Evolutionary conservation across 176 grass and related monocot species (phyloP).

Genomic region (Olyra latifolia): DNA sequence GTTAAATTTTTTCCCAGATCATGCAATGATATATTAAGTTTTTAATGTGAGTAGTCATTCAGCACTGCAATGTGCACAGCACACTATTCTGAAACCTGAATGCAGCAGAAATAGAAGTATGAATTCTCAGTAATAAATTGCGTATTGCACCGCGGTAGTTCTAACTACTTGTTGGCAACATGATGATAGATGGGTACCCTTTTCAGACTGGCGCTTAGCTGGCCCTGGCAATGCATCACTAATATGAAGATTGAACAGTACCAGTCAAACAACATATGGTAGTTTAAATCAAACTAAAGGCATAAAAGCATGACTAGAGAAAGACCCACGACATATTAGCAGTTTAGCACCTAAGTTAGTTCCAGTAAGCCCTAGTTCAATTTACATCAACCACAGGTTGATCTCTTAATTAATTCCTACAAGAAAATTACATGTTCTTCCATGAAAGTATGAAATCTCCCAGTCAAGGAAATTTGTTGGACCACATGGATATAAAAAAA

Average conservation of each 20-base stretch:
- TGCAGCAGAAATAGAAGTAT: neutral
- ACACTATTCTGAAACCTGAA: neutral
- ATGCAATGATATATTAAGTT: slow-evolving; percentile 20
- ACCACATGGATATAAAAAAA: slow-evolving; percentile 9
- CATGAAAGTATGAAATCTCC: slow-evolving; percentile 9
- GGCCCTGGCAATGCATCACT: neutral
- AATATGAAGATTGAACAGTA: neutral
- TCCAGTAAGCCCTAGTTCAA: neutral
- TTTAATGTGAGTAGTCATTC: neutral
- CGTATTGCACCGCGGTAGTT: neutral
- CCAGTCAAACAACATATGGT: neutral
- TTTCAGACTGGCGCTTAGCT: neutral
- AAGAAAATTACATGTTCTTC: neutral
- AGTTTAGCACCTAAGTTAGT: neutral
- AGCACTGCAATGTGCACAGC: neutral
- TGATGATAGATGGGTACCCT: neutral
- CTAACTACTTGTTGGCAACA: neutral
- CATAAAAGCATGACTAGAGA: neutral
- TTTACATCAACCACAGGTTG: neutral
- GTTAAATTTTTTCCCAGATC: neutral
- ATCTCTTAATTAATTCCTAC: neutral
- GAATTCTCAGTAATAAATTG: neutral
- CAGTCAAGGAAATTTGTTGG: neutral
- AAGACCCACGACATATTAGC: neutral
- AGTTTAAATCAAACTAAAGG: neutral